A percentile compares a stretch with the other conserved stretches of the same genome.
Evolutionary conservation across 169 alveolate genomes (phyloP).

Genomic region (Besnoitia besnoiti): DNA sequence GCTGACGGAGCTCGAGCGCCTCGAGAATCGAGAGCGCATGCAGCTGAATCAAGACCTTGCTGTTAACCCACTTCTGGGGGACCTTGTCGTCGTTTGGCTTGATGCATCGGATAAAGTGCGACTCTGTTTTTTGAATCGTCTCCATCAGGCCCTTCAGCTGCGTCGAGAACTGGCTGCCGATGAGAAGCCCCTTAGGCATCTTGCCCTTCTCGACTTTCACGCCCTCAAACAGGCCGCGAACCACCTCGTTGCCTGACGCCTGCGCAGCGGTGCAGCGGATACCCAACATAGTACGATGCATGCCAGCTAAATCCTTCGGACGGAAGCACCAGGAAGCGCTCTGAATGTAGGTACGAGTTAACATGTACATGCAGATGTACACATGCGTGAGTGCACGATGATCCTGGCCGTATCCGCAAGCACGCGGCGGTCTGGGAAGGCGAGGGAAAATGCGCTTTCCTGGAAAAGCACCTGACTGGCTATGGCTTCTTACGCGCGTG

Average conservation of each 20-base stretch:
- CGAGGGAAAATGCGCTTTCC: too few relatives aligned
- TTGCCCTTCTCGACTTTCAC: conserved; percentile 87
- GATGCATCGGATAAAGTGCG: conserved; percentile 90
- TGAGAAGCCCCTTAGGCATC: conserved; percentile 89
- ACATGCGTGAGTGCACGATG: neutral
- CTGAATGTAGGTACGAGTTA: neutral
- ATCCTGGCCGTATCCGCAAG: neutral
- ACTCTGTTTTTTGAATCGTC: conserved; percentile 86
- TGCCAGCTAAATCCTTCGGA: too few relatives aligned
- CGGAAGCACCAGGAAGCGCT: too few relatives aligned
- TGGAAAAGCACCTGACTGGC: too few relatives aligned
- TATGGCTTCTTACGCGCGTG: conserved; percentile 37
- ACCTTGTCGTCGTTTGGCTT: conserved; percentile 89
- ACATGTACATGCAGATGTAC: neutral
- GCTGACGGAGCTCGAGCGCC: conserved; percentile 87
- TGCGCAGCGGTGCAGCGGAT: too few relatives aligned
- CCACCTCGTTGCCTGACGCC: conserved; percentile 81
- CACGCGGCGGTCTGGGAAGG: neutral
- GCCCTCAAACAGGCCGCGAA: conserved; percentile 81
- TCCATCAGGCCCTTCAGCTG: conserved; percentile 85
- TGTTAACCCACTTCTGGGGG: conserved; percentile 86
- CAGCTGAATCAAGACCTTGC: conserved; percentile 87
- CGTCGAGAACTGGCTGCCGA: conserved; percentile 89
- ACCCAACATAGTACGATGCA: too few relatives aligned
- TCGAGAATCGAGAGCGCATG: conserved; percentile 90